Percentiles rank a stretch among this genome's conserved stretches.
These are phyloP conservation scores for Thalia dealbata DNA, from an alignment of 176 grass and related monocot genomes.

Conservation along the genomic window DNA sequence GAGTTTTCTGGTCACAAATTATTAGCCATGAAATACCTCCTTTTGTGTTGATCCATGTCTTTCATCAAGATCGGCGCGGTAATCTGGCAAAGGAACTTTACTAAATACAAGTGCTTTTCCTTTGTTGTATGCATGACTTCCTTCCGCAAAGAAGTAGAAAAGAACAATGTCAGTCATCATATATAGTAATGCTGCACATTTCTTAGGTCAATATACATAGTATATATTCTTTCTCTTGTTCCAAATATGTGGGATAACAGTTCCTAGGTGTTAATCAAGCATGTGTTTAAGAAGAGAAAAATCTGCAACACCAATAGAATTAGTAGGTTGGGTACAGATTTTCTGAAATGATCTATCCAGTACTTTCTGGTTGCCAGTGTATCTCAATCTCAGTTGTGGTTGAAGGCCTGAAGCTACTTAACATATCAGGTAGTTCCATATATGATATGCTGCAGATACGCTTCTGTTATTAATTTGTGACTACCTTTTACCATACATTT, in stretches of 20 bases:
- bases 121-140: conserved; percentile 87
- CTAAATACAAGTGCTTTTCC: conserved; percentile 88
- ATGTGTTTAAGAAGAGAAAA: background rate
- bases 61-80: conserved; percentile 91
- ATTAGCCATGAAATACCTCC: conserved; percentile 37
- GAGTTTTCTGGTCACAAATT: background rate
- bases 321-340: background rate
- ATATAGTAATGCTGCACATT: background rate
- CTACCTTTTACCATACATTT: background rate
- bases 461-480: background rate
- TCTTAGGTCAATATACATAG: background rate
- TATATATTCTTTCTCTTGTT: background rate
- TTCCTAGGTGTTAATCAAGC: background rate
- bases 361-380: background rate
- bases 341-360: background rate
- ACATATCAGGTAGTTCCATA: background rate
- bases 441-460: background rate
- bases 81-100: conserved; percentile 88
- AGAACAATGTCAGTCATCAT: conserved; percentile 21
- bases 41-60: conserved; percentile 86
- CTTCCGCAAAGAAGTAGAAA: conserved; percentile 45
- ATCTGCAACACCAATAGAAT: background rate
- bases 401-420: background rate
- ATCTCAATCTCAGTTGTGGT: background rate
- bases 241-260: background rate